Evolutionary conservation across 192 early-diverging fungal genomes (phyloP), one percentile per base, ranked within the genome.

Genomic region (Umbelopsis ramanniana): DNA sequence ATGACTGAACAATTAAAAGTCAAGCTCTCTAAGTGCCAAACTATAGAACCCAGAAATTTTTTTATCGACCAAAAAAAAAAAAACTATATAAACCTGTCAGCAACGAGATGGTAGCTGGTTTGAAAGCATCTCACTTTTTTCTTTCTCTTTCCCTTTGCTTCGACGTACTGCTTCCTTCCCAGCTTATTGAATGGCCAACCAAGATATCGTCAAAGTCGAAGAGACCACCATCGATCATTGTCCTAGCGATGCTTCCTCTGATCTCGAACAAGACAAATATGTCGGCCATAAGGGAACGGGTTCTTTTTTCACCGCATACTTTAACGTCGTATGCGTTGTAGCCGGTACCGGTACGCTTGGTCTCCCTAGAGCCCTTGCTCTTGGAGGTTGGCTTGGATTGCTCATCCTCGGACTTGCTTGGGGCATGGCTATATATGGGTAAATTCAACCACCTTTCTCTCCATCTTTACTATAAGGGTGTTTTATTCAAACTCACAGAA

Each of bases 331-430:
- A 15, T 75, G 74, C 23, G 83, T 90, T 26, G 83, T 91, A 40
- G 91, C 91, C 2, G 94, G 94, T 47, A 92, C 90, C 11, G 95
- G 95, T n/a, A 88, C 93, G 12, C 85, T 95, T 21, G 93, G 94
- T 74, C 85, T 96, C 10, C 93, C 95, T 6, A 91, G 89, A 68
- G 90, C 93, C 8, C 84, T 96, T 33, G 86, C 79, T 21, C 73
- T 87, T 26, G 86, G 89, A 48, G 95, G 95, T 3, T 96, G 95
- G 95, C 60, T 89, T 26, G 90, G 90, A 14, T 72, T 91, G 15
- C 72, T 88, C n/a, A 79, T 94, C 72, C 78, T 96, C 46, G 35
- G 89, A 7, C 83, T 94, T 35, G 84, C 92, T 0, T 90, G 86
- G 22, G 72, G 84, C 19, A 90, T 93, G 70, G 88, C 90, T 21